Conservation (phyloP, 768 basidiomycete genomes). For the Clavaria fumosa region DNA sequence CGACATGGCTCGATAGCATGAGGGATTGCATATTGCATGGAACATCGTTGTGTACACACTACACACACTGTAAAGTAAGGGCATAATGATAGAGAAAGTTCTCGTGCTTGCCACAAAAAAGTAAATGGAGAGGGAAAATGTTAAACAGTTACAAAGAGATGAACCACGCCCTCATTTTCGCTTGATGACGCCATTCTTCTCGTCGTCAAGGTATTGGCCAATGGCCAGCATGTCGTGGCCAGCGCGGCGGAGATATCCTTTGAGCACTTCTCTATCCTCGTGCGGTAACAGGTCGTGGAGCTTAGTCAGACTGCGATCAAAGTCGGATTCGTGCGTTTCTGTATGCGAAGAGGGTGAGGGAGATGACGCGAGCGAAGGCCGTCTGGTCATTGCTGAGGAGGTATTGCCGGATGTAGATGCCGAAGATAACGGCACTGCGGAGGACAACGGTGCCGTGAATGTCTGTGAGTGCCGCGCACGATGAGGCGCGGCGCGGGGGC, state of each 20-base stretch:
- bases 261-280: conserved; percentile 50
- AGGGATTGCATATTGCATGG: too few species aligned
- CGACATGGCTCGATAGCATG: too few species aligned
- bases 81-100: neutral
- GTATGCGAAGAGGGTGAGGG: conserved; percentile 8
- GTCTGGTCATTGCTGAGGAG: conserved; percentile 18
- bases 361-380: conserved; percentile 25
- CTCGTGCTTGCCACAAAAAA: neutral
- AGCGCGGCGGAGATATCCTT: conserved; percentile 54
- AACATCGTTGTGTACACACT: too few species aligned
- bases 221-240: conserved; percentile 79
- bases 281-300: conserved; percentile 57
- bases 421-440: too few species aligned
- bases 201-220: conserved; percentile 73
- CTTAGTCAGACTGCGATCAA: conserved; percentile 54
- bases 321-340: conserved; percentile 35
- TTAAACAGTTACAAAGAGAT: neutral
- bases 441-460: conserved; percentile 28
- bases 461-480: conserved; percentile 57
- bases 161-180: conserved; percentile 14
- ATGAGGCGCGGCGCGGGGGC: conserved; percentile 53
- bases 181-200: conserved; percentile 54
- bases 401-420: conserved; percentile 13
- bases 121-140: neutral
- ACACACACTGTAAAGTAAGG: too few species aligned